Evolutionary conservation across 2,329 filamentous ascomycete species (phyloP), one percentile per base, ranked within the genome.

Genomic region (Beauveria bassiana): DNA sequence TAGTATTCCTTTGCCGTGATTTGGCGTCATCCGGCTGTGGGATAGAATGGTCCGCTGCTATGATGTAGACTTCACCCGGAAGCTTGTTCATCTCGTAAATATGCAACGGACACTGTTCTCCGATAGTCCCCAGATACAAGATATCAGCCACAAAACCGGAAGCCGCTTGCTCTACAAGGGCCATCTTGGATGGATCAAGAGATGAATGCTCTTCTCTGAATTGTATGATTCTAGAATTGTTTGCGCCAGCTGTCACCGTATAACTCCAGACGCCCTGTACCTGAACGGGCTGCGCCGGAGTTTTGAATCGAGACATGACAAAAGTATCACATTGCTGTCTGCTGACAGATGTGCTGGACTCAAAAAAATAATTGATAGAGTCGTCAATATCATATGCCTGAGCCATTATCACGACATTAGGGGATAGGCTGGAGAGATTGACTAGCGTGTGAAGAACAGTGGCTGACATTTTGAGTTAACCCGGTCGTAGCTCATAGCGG

Each of bases 211-310:
- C 46, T 12, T 54, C 57, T 51, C 66, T 52, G 46, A 68, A 68
- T 18, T 67, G 63, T 38, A 67, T 55, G 46, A 68, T 59, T 50
- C 51, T 65, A 5, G 62, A 46, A 16, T 51, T 10, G 12, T 64
- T 24, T 1, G 20, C 31, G 7, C 64, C 58, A 6, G 63, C 61
- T 38, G 49, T 59, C 49, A 64, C 57, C 22, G 63, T 64, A 24
- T 64, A 65, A 54, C 64, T 68, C 31, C 62, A 67, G 16, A 47
- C 55, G 20, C 66, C 65, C 52, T 68, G 68, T 26, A 66, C 60
- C 16, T 49, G 61, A 10, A 66, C 67, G 12, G 67, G 65, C 45
- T 47, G 58, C 38, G 65, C 58, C 10, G 43, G 61, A 20, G 59
- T 61, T 9, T 61, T 56, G 5, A 61, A 58, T 47, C 55, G 60